Evolutionary conservation across 805 yeast species (phyloP).

Genomic region (Candida glaebosa): DNA sequence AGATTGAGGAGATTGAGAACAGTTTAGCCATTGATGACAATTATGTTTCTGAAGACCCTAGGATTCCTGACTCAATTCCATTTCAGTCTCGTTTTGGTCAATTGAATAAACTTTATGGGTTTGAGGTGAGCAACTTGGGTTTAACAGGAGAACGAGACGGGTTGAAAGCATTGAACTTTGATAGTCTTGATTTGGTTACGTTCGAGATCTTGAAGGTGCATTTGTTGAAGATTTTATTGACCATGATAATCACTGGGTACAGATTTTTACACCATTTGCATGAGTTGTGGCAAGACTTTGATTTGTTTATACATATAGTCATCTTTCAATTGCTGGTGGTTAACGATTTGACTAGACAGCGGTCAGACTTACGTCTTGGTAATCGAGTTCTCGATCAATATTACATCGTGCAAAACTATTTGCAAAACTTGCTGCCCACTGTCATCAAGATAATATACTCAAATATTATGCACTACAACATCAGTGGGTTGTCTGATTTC

Average conservation of each 20-base stretch:
- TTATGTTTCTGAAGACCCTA: background rate
- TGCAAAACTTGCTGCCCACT: conserved; percentile 3
- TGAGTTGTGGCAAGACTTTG: conserved; percentile 5
- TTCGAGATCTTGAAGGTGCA: conserved; percentile 16
- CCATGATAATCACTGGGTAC: conserved; percentile 4
- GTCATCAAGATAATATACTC: conserved; percentile 10
- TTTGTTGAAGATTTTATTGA: conserved; percentile 13
- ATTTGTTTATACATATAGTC: background rate
- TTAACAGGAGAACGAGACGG: conserved; percentile 9
- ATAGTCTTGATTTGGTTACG: conserved; percentile 14
- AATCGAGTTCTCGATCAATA: conserved; percentile 4
- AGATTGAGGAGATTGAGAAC: background rate
- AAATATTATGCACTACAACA: conserved; percentile 8
- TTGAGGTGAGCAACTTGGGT: conserved; percentile 12
- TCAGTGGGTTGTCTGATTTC: conserved; percentile 7
- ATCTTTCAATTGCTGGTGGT: background rate
- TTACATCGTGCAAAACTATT: conserved; percentile 8
- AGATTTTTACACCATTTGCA: conserved; percentile 5
- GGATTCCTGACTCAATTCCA: conserved; percentile 3
- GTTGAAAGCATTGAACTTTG: conserved; percentile 12
- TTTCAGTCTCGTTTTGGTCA: conserved; percentile 4
- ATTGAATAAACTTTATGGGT: conserved; percentile 6
- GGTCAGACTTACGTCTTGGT: conserved; percentile 4
- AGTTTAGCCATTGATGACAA: background rate
- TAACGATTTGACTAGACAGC: conserved; percentile 1